These are phyloP conservation scores for Nicotiana noctiflora DNA, from an alignment of 257 asterid species.

Conservation along the genomic window DNA sequence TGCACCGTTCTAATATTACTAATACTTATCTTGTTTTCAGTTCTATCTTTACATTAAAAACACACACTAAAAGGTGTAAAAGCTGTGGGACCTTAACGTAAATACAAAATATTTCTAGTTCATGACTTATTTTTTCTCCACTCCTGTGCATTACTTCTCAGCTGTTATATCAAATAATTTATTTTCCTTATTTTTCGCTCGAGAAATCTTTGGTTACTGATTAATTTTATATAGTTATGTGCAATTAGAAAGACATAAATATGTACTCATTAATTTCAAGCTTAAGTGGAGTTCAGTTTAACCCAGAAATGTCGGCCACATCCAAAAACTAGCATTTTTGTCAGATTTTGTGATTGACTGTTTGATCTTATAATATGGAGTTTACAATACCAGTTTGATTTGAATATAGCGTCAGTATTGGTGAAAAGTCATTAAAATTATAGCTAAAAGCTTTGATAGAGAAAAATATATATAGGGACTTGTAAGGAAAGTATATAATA, in stretches of 20 bases:
- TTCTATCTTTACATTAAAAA: neutral
- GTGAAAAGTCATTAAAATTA: too few species aligned
- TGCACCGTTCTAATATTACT: neutral
- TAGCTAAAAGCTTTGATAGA: too few species aligned
- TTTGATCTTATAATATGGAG: too few species aligned
- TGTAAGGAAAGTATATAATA: too few species aligned
- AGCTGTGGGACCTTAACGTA: neutral
- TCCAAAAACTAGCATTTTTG: too few species aligned
- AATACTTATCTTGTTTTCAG: neutral
- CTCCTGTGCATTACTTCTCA: neutral
- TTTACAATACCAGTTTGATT: too few species aligned
- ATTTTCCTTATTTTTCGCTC: too few species aligned
- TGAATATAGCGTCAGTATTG: too few species aligned
- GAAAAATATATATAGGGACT: too few species aligned
- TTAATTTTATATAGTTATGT: neutral
- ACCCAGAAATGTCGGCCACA: too few species aligned
- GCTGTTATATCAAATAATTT: neutral
- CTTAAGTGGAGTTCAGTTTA: neutral
- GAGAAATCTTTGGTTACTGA: neutral
- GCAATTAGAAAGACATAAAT: neutral
- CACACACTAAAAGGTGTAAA: neutral
- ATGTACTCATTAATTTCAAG: neutral
- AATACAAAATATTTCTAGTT: neutral
- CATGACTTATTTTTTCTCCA: neutral
- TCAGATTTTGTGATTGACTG: too few species aligned